These are phyloP conservation scores for Xylaria sp. DNA, from an alignment of 2,329 filamentous ascomycete genomes.

Conservation along the genomic window DNA sequence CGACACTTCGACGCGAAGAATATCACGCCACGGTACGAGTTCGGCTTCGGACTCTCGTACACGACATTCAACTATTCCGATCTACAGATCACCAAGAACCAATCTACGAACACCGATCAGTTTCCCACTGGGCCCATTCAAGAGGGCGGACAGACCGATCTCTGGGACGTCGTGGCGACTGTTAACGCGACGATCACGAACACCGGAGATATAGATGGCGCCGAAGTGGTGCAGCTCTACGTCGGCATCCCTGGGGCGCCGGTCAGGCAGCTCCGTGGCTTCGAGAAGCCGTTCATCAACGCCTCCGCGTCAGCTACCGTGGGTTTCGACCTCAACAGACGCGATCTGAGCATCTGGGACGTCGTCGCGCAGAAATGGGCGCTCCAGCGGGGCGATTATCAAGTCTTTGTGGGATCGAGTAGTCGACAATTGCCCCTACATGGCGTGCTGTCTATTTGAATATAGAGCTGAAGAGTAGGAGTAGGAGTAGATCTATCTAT, in stretches of 20 bases:
- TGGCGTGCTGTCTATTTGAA: constrained; percentile 53
- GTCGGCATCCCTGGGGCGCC: constrained; percentile 61
- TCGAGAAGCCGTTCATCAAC: constrained; percentile 68
- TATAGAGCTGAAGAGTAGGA: background rate
- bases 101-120: constrained; percentile 46
- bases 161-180: constrained; percentile 59
- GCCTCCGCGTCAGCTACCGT: constrained; percentile 58
- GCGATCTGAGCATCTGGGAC: constrained; percentile 76
- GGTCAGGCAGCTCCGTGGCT: constrained; percentile 71
- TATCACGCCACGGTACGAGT: constrained; percentile 64
- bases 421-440: constrained; percentile 58
- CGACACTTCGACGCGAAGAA: constrained; percentile 62
- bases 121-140: constrained; percentile 55
- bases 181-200: constrained; percentile 57
- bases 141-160: constrained; percentile 58
- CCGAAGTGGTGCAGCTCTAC: constrained; percentile 63
- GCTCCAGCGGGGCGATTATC: constrained; percentile 58
- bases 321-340: constrained; percentile 65
- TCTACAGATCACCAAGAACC: constrained; percentile 52
- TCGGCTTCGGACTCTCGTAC: constrained; percentile 68
- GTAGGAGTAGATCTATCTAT: background rate
- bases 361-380: constrained; percentile 69
- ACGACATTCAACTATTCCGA: constrained; percentile 63
- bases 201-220: constrained; percentile 55
- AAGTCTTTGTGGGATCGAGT: constrained; percentile 59